Percentiles rank a stretch among this genome's conserved stretches.
Evolutionary conservation across 1,139 yeast species (phyloP).

Genomic region (Lizanozyma gosingica): DNA sequence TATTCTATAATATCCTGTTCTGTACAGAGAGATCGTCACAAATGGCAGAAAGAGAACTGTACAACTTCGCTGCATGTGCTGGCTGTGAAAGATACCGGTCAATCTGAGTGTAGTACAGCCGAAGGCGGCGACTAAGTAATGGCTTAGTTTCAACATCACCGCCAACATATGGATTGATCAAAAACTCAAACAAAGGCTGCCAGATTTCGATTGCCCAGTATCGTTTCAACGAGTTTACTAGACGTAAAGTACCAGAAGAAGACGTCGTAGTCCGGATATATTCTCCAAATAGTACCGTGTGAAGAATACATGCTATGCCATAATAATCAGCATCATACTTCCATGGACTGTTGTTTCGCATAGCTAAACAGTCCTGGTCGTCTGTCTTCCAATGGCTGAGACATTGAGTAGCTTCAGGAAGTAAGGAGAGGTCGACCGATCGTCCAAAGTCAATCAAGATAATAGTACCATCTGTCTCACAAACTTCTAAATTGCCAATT

Average conservation of each 20-base stretch:
- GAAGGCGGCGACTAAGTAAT: not conserved
- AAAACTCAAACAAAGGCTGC: slow-evolving; percentile 54
- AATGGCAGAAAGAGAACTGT: not conserved
- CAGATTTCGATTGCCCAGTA: slow-evolving; percentile 76
- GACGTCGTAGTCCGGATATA: slow-evolving; percentile 38
- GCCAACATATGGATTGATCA: slow-evolving; percentile 49
- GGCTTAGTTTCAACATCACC: not conserved
- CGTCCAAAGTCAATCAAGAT: slow-evolving; percentile 78
- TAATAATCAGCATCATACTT: slow-evolving; percentile 77
- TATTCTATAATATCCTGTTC: too few species aligned
- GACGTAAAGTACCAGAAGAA: slow-evolving; percentile 18
- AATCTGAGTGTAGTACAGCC: not conserved
- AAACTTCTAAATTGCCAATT: slow-evolving; percentile 14
- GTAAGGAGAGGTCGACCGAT: slow-evolving; percentile 61
- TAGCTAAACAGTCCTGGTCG: slow-evolving; percentile 70
- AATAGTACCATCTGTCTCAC: slow-evolving; percentile 28
- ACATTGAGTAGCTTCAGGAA: slow-evolving; percentile 43
- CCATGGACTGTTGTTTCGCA: slow-evolving; percentile 61
- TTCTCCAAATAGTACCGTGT: slow-evolving; percentile 62
- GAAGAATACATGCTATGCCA: slow-evolving; percentile 73
- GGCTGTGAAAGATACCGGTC: not conserved
- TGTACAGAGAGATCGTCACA: too few species aligned
- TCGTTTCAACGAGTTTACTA: slow-evolving; percentile 48
- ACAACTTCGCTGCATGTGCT: not conserved
- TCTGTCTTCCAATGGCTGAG: slow-evolving; percentile 56